These are phyloP conservation scores for Fusarium armeniacum DNA, from an alignment of 2,329 filamentous ascomycete species.

Conservation along the genomic window DNA sequence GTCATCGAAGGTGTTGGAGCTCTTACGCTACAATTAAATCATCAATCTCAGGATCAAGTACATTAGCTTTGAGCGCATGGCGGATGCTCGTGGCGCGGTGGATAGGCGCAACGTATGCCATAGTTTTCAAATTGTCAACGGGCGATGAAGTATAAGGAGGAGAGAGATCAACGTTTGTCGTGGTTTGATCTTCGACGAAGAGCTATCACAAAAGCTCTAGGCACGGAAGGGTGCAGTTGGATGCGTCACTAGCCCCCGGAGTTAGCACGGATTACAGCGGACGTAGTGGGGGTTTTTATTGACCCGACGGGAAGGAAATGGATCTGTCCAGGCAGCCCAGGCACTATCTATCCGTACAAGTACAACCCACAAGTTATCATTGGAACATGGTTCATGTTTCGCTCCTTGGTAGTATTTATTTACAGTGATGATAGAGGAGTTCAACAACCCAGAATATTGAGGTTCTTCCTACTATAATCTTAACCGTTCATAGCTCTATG, in stretches of 20 bases:
- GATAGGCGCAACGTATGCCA: slow-evolving; percentile 96
- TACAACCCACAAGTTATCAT: background rate
- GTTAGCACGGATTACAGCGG: slow-evolving; percentile 47
- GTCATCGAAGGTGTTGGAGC: slow-evolving; percentile 23
- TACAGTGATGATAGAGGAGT: background rate
- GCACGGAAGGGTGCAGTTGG: slow-evolving; percentile 12
- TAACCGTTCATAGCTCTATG: background rate
- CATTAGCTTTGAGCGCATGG: slow-evolving; percentile 85
- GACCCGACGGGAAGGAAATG: slow-evolving; percentile 10
- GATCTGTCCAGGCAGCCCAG: background rate
- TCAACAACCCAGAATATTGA: background rate
- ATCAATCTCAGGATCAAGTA: slow-evolving; percentile 80
- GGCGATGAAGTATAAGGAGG: background rate
- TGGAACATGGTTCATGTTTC: background rate
- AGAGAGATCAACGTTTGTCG: slow-evolving; percentile 16
- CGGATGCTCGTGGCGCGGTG: slow-evolving; percentile 92
- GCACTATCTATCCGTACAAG: too few relatives aligned
- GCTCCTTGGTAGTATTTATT: background rate
- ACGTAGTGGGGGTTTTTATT: slow-evolving; percentile 41
- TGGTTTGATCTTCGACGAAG: slow-evolving; percentile 41
- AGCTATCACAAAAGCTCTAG: slow-evolving; percentile 51
- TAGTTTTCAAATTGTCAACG: slow-evolving; percentile 56
- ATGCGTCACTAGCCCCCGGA: slow-evolving; percentile 48
- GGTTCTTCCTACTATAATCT: background rate
- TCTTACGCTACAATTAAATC: slow-evolving; percentile 89